Evolutionary conservation across 202 grass and related monocot genomes (phyloP).

Genomic region (Zoysia matrella): DNA sequence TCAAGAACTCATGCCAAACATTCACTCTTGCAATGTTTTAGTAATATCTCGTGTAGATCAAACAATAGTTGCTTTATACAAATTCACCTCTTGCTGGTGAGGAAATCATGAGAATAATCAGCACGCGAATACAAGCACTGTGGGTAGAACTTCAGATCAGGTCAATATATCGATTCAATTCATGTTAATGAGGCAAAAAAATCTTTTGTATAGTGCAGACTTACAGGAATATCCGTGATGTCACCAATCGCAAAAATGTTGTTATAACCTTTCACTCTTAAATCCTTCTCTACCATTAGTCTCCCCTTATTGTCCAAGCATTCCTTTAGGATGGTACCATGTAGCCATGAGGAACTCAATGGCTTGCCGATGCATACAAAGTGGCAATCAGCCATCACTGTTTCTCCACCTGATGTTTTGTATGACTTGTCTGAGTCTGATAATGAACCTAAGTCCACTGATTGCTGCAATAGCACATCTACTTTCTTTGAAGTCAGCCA

Average conservation of each 20-base stretch:
- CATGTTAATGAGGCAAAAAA: not conserved
- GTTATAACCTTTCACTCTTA: conserved; percentile 68
- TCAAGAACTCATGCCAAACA: not conserved
- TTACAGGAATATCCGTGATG: conserved; percentile 82
- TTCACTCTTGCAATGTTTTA: not conserved
- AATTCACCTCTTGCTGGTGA: not conserved
- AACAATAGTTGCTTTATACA: not conserved
- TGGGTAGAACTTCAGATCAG: not conserved
- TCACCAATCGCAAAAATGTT: conserved; percentile 82
- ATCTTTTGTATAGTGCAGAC: conserved; percentile 18
- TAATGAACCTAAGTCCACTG: conserved; percentile 60
- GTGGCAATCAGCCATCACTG: conserved; percentile 69
- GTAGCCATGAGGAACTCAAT: conserved; percentile 68
- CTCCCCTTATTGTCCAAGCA: conserved; percentile 72
- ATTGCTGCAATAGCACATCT: conserved; percentile 78
- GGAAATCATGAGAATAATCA: conserved; percentile 8
- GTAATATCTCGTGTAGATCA: not conserved
- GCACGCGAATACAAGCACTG: not conserved
- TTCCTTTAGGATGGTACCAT: conserved; percentile 65
- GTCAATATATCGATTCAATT: not conserved
- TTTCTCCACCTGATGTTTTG: conserved; percentile 71
- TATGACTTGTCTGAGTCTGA: conserved; percentile 51
- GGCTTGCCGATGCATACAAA: conserved; percentile 84
- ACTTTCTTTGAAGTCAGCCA: conserved; percentile 78
- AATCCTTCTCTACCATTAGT: conserved; percentile 73